Evolutionary conservation across 2,329 filamentous ascomycete species (phyloP).

Genomic region (Harringtonia lauricola): DNA sequence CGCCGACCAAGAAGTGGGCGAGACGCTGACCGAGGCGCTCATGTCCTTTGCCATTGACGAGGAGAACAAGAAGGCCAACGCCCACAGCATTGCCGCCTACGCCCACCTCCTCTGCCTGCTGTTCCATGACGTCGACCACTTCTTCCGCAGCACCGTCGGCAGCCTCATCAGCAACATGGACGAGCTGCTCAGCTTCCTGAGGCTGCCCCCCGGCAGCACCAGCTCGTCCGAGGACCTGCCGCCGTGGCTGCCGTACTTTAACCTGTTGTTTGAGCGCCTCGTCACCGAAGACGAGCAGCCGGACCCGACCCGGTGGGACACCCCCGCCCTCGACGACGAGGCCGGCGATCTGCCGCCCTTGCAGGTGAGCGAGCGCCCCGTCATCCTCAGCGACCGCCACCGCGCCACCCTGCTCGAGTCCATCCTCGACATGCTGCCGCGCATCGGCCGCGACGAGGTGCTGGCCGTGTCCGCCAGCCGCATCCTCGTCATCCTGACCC

Average conservation of each 20-base stretch:
- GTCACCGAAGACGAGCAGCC: constrained; percentile 85
- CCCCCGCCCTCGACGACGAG: constrained; percentile 39
- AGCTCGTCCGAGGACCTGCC: constrained; percentile 67
- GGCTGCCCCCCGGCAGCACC: constrained; percentile 52
- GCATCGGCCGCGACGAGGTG: constrained; percentile 76
- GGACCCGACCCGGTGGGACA: constrained; percentile 58
- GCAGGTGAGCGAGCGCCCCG: constrained; percentile 48
- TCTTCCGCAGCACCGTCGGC: constrained; percentile 67
- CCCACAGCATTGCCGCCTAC: constrained; percentile 65
- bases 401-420: constrained; percentile 62
- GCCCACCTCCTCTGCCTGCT: constrained; percentile 85
- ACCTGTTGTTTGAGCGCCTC: constrained; percentile 82
- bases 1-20: constrained; percentile 56
- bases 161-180: constrained; percentile 67
- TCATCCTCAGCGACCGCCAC: constrained; percentile 52
- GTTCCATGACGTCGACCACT: constrained; percentile 64
- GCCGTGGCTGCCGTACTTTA: constrained; percentile 83
- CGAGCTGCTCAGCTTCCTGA: constrained; percentile 69
- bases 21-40: constrained; percentile 73
- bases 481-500: constrained; percentile 78
- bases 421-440: constrained; percentile 74
- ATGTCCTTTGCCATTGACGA: constrained; percentile 55
- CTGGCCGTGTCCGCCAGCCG: constrained; percentile 75
- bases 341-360: constrained; percentile 37
- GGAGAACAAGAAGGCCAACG: constrained; percentile 53